Conservation (phyloP, 768 basidiomycete genomes). For the Hygrocybe punicea region DNA sequence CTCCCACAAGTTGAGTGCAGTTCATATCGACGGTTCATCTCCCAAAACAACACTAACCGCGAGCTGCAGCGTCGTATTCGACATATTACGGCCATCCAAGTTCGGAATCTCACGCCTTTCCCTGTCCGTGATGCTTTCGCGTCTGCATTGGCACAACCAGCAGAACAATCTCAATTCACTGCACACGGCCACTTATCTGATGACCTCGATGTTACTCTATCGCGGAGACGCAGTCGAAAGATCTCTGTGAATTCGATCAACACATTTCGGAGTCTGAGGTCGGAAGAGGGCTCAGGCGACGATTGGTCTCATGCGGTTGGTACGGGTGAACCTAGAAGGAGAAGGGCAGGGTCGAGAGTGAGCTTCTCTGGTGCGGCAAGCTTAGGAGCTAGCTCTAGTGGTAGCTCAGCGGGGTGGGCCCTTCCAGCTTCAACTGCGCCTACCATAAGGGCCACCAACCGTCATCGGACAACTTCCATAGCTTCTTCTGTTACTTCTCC, state of each 20-base stretch:
- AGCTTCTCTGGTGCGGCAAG: constrained; percentile 29
- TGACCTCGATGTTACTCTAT: constrained; percentile 62
- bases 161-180: constrained; percentile 58
- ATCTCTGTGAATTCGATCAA: constrained; percentile 56
- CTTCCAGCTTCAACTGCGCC: constrained; percentile 19
- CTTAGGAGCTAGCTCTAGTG: constrained; percentile 11
- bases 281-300: constrained; percentile 44
- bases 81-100: constrained; percentile 68
- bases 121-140: constrained; percentile 75
- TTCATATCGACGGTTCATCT: background rate
- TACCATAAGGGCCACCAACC: constrained; percentile 33
- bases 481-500: constrained; percentile 44
- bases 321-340: constrained; percentile 35
- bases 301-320: constrained; percentile 21
- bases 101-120: constrained; percentile 82
- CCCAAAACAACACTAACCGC: too few species aligned
- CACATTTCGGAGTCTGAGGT: constrained; percentile 45
- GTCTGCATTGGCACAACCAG: constrained; percentile 67
- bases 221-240: constrained; percentile 57
- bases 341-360: constrained; percentile 45
- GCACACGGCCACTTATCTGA: constrained; percentile 59
- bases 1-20: background rate
- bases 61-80: constrained; percentile 58
- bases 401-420: background rate
- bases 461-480: constrained; percentile 52